Evolutionary conservation across 1,284 basidiomycete species (phyloP).

Genomic region (Anthracocystis panici-leucophaei): DNA sequence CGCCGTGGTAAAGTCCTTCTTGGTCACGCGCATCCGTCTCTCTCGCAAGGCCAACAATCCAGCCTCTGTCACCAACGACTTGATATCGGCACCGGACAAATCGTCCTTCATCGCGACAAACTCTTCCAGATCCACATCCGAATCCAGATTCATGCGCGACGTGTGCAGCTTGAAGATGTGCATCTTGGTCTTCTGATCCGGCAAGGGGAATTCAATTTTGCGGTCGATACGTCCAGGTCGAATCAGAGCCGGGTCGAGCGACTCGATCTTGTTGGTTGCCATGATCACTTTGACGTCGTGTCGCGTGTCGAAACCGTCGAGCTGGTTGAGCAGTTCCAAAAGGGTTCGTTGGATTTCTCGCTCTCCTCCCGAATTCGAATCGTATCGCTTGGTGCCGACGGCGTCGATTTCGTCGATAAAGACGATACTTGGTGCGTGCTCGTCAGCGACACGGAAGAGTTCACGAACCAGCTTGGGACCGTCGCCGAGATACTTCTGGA

Average conservation of each 20-base stretch:
- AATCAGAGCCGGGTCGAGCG: constrained; percentile 94
- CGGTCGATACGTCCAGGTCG: constrained; percentile 99
- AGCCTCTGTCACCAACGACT: constrained; percentile 80
- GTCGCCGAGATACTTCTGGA: constrained; percentile 99
- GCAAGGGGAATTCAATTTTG: constrained; percentile 78
- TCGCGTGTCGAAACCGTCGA: constrained; percentile 98
- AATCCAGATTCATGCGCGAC: constrained; percentile 89
- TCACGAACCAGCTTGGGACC: constrained; percentile 74
- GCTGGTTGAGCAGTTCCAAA: constrained; percentile 75
- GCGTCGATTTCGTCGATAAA: constrained; percentile 73
- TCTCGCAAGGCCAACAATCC: constrained; percentile 93
- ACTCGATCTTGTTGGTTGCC: constrained; percentile 92
- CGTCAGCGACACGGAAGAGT: constrained; percentile 72
- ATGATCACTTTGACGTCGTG: constrained; percentile 93
- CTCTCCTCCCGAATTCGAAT: constrained; percentile 72
- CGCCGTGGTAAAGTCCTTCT: constrained; percentile 72
- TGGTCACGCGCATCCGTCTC: constrained; percentile 95
- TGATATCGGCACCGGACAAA: constrained; percentile 96
- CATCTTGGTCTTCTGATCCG: constrained; percentile 70
- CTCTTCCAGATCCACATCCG: constrained; percentile 96
- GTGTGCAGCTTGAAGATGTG: constrained; percentile 99
- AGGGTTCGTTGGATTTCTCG: constrained; percentile 72
- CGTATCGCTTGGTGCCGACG: constrained; percentile 72
- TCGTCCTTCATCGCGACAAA: constrained; percentile 97
- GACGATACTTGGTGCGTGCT: constrained; percentile 72